Percentiles rank a stretch among this genome's conserved stretches.
Evolutionary conservation across 1,284 basidiomycete species (phyloP).

Genomic region (Lentinula novae-zelandiae): DNA sequence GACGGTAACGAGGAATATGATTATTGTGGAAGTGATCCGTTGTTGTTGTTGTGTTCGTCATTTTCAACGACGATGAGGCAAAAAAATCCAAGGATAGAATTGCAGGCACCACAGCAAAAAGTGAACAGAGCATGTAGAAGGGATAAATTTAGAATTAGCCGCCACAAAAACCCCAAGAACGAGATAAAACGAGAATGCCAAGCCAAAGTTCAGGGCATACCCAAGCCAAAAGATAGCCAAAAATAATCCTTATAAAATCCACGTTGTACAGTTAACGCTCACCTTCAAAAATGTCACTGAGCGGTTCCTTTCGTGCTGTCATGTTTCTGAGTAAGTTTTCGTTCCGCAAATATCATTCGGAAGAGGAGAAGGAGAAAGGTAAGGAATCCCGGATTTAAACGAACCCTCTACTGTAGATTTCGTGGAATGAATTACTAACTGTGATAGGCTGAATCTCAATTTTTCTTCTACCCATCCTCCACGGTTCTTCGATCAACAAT

Average conservation of each 20-base stretch:
- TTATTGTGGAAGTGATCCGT: neutral
- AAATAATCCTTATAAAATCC: neutral
- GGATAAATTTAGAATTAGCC: conserved; percentile 19
- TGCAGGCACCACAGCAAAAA: conserved; percentile 6
- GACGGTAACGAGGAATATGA: neutral
- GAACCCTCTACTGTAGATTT: neutral
- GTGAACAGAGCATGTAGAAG: conserved; percentile 12
- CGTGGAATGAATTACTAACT: conserved; percentile 29
- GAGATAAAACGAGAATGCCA: conserved; percentile 17
- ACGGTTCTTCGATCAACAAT: neutral
- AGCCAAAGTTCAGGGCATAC: conserved; percentile 10
- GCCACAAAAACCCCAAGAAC: conserved; percentile 12
- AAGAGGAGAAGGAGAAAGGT: conserved; percentile 20
- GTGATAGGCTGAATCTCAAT: conserved; percentile 67
- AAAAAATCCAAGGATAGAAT: conserved; percentile 8
- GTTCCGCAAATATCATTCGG: conserved; percentile 11
- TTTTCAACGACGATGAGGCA: neutral
- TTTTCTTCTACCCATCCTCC: conserved; percentile 53
- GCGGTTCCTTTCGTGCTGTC: conserved; percentile 64
- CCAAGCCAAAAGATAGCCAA: conserved; percentile 22
- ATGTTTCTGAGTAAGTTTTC: neutral
- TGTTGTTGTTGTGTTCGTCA: neutral
- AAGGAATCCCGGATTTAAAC: conserved; percentile 13
- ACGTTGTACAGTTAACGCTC: conserved; percentile 10
- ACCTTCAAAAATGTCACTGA: conserved; percentile 71